Evolutionary conservation across 2,329 filamentous ascomycete species (phyloP), one percentile per base, ranked within the genome.

Genomic region (Clonostachys solani): DNA sequence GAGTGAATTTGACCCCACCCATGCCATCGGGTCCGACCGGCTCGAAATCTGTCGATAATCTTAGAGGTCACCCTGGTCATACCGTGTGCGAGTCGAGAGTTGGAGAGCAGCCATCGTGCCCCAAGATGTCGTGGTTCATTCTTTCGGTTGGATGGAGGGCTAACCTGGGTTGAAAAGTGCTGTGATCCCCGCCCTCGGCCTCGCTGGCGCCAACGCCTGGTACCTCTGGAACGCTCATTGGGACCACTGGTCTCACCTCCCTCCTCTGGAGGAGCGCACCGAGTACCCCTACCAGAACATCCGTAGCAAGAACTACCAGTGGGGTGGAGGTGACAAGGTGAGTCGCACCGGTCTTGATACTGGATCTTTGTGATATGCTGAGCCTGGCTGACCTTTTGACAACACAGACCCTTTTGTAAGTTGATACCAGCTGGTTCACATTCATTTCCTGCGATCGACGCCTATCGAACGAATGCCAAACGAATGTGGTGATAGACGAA

Each of bases 261-360:
- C 87, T 51, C 88, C 94, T 56, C 78, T 92, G 58, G 90, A 95
- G 78, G 94, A 99, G 76, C 87, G 89, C 65, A 74, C 80, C 62
- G 89, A 97, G 78, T 99, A 97, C 74, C 76, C 91, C 50, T 99
- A 95, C 84, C 89, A 95, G 83, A 99, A 99, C 81, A 88, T 99
- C 71, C 88, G 94, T 68, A 81, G 83, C 69, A 96, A 94, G 86
- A 96, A 96, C 83, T 99, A 74, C 80, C 84, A 83, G 64, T 99
- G 88, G 88, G 92, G 92, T 57, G 79, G 97, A 65, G 94, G 94
- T 65, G 94, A 99, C 77, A 94, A 97, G 88, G 88, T 90, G 48
- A 65, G 68, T 50, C 34, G 33, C 13, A n/a, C n/a, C n/a, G n/a
- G n/a, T 29, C 23, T 29, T 29, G 23, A 29, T 10, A 10, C 9